Percentiles rank a stretch among this genome's conserved stretches.
These are phyloP conservation scores for Umbelopsis ramanniana DNA, from an alignment of 192 early-diverging fungal species.

Conservation along the genomic window DNA sequence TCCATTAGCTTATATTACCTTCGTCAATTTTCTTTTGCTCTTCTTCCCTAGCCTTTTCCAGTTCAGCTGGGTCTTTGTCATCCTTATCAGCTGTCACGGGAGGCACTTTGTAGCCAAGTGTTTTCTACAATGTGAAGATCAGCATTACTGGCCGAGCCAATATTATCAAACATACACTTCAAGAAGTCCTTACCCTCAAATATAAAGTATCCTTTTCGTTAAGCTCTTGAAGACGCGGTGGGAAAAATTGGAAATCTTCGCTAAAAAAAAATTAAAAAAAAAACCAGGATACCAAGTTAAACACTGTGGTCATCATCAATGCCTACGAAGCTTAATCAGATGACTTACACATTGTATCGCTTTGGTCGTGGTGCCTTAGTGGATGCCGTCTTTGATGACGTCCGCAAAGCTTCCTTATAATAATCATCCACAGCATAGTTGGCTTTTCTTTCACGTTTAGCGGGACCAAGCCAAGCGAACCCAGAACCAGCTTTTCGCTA, in stretches of 20 bases:
- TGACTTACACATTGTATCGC: slow-evolving; percentile 55
- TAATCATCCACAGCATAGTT: slow-evolving; percentile 93
- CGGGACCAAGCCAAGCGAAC: slow-evolving; percentile 91
- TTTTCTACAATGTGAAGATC: slow-evolving; percentile 48
- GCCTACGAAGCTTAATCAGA: background rate
- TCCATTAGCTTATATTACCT: slow-evolving; percentile 41
- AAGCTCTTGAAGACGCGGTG: slow-evolving; percentile 74
- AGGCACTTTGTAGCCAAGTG: slow-evolving; percentile 74
- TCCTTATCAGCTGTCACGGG: slow-evolving; percentile 46
- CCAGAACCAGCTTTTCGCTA: slow-evolving; percentile 58
- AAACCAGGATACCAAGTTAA: background rate
- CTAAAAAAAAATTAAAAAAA: no score
- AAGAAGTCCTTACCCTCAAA: slow-evolving; percentile 51
- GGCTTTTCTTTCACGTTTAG: slow-evolving; percentile 92
- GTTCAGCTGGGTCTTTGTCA: slow-evolving; percentile 24
- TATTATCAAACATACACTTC: background rate
- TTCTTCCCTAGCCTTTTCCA: slow-evolving; percentile 66
- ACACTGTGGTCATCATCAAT: slow-evolving; percentile 15
- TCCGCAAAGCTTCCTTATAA: slow-evolving; percentile 84
- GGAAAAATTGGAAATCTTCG: slow-evolving; percentile 95
- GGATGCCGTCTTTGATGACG: slow-evolving; percentile 58
- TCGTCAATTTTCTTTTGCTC: slow-evolving; percentile 87
- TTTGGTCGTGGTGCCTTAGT: slow-evolving; percentile 68
- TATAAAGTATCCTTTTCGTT: slow-evolving; percentile 82
- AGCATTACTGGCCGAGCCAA: background rate